Conservation (phyloP, 306 rosid genomes). For the Ormosia emarginata region DNA sequence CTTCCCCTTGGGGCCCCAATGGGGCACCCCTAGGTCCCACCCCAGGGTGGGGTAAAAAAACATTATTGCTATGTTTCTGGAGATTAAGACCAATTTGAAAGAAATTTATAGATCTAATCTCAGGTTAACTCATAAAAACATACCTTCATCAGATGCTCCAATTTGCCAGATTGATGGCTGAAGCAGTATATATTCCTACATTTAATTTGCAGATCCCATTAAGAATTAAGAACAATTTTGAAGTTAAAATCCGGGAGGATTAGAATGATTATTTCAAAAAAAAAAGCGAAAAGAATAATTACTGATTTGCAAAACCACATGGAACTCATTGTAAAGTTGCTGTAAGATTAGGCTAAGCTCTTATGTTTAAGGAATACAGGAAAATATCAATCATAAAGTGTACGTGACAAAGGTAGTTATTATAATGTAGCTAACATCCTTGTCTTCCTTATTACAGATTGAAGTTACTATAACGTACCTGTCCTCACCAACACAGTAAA, state of each 20-base stretch:
- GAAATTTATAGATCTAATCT: slow-evolving; percentile 15
- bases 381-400: not conserved
- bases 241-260: not conserved
- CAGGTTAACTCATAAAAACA: slow-evolving; percentile 10
- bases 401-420: not conserved
- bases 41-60: not conserved
- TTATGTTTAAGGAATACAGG: not conserved
- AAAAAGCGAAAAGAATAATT: not conserved
- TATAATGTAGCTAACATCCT: not conserved
- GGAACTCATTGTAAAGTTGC: not conserved
- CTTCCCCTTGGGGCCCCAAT: too few species aligned
- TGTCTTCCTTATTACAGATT: not conserved
- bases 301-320: not conserved
- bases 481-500: slow-evolving; percentile 99
- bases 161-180: slow-evolving; percentile 91
- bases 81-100: not conserved
- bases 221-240: slow-evolving; percentile 12
- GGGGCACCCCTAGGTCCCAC: too few species aligned
- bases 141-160: slow-evolving; percentile 99
- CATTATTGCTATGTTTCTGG: not conserved
- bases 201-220: slow-evolving; percentile 11
- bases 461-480: slow-evolving; percentile 35
- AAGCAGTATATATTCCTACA: slow-evolving; percentile 95
- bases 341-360: not conserved
- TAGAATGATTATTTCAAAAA: not conserved